Base-by-base conservation (phyloP, 768 basidiomycete genomes). In the Mycena floridula region DNA sequence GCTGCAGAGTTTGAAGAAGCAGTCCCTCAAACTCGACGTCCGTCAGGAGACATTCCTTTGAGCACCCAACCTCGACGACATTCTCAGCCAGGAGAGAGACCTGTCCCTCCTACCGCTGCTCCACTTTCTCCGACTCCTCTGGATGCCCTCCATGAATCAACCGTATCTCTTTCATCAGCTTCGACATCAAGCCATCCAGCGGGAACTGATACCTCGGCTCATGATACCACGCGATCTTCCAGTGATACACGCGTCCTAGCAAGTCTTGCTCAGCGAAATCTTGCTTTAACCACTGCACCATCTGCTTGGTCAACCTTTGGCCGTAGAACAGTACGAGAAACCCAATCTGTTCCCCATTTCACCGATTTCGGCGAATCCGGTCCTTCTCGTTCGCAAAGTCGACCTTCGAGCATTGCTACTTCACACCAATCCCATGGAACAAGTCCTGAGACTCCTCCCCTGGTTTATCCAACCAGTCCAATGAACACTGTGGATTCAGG, bases 291-390 rank as follows among this genome's bases (percentile, higher is more conserved):
- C n/a, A n/a, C n/a, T n/a, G n/a, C 32, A 3, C 44, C 44, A 24
- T 39, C 44, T 21, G 32, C 44, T 16, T 45, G 44, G 44, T 23
- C 44, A 5, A 45, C 44, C 20, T 45, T 45, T 38, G 44, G 44
- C 13, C 32, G 36, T n/a, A 45, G 26, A 25, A 37, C 35, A 11
- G 15, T 45, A 25, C 18, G 22, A n/a, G 44, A 37, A 18, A 37
- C 37, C 35, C n/a, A 38, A 12, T 45, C 44, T 18, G 37, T 39
- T 15, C 43, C 44, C 22, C 32, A 38, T 25, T 37, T 45, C 32
- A 45, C 25, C 26, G 44, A 38, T 37, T 35, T 35, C 7, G 32
- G 32, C 32, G 32, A 18, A 4, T 35, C 32, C 15, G 18, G 15
- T 15, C 9, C 37, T 20, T 45, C 44, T 30, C 44, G 36, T 9